These are phyloP conservation scores for Entamoeba dispar DNA, from an alignment of 208 protist species.

Conservation along the genomic window DNA sequence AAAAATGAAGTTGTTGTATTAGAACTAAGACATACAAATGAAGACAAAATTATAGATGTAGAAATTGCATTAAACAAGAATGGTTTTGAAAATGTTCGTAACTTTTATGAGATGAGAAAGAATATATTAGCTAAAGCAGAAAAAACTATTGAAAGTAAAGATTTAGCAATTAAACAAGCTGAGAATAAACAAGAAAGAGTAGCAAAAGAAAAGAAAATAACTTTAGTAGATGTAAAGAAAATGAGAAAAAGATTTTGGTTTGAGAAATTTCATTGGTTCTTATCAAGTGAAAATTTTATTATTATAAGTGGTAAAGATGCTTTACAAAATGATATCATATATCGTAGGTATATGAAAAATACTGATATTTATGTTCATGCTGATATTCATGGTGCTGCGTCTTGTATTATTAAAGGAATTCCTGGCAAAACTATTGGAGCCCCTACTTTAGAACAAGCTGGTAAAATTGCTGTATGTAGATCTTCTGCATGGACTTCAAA, in stretches of 20 bases:
- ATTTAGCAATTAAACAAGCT: neutral
- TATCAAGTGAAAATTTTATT: conserved; percentile 70
- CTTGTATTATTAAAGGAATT: conserved; percentile 66
- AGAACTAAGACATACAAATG: neutral
- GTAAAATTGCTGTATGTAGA: conserved; percentile 58
- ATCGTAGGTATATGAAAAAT: conserved; percentile 33
- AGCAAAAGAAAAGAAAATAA: neutral
- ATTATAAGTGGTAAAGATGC: conserved; percentile 69
- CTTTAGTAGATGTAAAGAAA: conserved; percentile 13
- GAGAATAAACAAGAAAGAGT: conserved; percentile 16
- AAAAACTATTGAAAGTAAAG: neutral
- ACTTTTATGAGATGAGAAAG: neutral
- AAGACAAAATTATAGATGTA: neutral
- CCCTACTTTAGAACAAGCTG: conserved; percentile 56
- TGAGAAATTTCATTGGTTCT: conserved; percentile 90
- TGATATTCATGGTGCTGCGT: conserved; percentile 63
- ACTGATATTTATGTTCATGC: conserved; percentile 79
- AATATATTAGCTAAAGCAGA: neutral
- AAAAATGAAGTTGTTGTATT: neutral
- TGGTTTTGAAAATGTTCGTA: neutral
- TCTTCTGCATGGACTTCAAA: conserved; percentile 73
- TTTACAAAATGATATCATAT: conserved; percentile 74
- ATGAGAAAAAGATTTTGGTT: conserved; percentile 73
- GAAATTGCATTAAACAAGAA: neutral
- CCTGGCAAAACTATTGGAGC: conserved; percentile 29